Evolutionary conservation across 495 filamentous ascomycete genomes (phyloP).

Genomic region (Tetracladium marchalianum): DNA sequence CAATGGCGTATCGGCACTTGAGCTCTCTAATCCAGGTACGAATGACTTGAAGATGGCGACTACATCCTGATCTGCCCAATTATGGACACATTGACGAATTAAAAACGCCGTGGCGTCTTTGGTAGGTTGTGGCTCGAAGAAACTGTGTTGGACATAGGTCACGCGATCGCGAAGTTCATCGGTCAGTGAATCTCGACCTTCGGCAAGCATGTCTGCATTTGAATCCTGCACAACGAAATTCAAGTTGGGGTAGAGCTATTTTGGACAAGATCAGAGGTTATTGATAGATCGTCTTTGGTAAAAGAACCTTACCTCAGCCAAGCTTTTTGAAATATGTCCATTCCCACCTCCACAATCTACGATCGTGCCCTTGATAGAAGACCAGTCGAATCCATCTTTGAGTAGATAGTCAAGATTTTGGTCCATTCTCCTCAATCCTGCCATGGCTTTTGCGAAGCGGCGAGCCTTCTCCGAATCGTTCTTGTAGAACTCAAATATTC

Average conservation of each 20-base stretch:
- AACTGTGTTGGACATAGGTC: constrained; percentile 18
- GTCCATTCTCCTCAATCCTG: constrained; percentile 12
- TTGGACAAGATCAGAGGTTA: background rate
- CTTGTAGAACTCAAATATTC: constrained; percentile 22
- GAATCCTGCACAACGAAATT: constrained; percentile 22
- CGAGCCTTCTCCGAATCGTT: constrained; percentile 12
- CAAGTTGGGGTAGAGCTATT: constrained; percentile 18
- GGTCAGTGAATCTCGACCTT: constrained; percentile 7
- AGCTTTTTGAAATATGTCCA: constrained; percentile 14
- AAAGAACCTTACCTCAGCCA: constrained; percentile 18
- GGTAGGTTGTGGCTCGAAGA: constrained; percentile 24
- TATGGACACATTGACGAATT: constrained; percentile 23
- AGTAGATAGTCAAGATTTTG: constrained; percentile 6
- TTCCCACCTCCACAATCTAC: constrained; percentile 20
- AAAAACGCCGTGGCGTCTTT: constrained; percentile 17
- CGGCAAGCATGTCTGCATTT: constrained; percentile 13
- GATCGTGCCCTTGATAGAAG: constrained; percentile 12
- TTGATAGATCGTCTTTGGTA: background rate
- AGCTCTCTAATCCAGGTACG: constrained; percentile 21
- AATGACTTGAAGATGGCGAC: constrained; percentile 20
- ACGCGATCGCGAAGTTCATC: constrained; percentile 15
- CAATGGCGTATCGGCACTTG: constrained; percentile 16
- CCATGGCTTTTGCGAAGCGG: constrained; percentile 21
- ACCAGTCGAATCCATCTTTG: constrained; percentile 17
- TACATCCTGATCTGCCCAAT: constrained; percentile 19